Evolutionary conservation across 495 filamentous ascomycete genomes (phyloP), one percentile per base, ranked within the genome.

Genomic region (Cercophora newfieldiana): DNA sequence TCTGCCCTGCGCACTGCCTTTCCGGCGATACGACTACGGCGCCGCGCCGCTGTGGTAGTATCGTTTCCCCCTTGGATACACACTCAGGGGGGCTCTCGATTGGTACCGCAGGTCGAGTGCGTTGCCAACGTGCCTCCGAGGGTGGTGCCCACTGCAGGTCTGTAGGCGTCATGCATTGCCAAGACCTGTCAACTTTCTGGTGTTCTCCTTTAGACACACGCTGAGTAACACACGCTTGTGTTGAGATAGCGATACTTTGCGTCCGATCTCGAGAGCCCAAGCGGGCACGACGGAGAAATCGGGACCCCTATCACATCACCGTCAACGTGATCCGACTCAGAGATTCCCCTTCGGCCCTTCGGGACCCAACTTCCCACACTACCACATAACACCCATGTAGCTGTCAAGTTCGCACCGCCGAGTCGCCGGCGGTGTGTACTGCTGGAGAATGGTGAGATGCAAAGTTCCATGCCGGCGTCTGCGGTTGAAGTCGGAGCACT

Each of bases 181-280:
- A 60, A 60, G 58, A 60, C 19, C 58, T 60, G 58, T 48, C 58
- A 60, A 48, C 33, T 26, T 22, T 24, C 21, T 44, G 7, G n/a
- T 2, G 5, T n/a, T 31, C 18, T 19, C n/a, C 10, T 25, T 10
- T 12, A 26, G 7, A 19, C 18, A 16, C 24, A 61, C 30, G 59
- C 59, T 61, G 59, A 61, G 59, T 61, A 61, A 61, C 59, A 48
- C 47, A 28, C 29, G 26, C 37, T 31, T 25, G 37, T 25, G n/a
- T 61, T 22, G 47, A 61, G 19, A 60, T 7, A 18, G 24, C 7
- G n/a, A 48, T n/a, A 3, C 19, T 22, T 44, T 7, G 33, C 50
- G 22, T 64, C 21, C 21, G 50, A 53, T 53, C 37, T 44, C 2
- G 37, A 14, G 37, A 6, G 4, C n/a, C n/a, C n/a, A n/a, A n/a